phyloP scores from a whole-genome alignment of 176 grass and related monocot species.

The Hordeum vulgare region DNA sequence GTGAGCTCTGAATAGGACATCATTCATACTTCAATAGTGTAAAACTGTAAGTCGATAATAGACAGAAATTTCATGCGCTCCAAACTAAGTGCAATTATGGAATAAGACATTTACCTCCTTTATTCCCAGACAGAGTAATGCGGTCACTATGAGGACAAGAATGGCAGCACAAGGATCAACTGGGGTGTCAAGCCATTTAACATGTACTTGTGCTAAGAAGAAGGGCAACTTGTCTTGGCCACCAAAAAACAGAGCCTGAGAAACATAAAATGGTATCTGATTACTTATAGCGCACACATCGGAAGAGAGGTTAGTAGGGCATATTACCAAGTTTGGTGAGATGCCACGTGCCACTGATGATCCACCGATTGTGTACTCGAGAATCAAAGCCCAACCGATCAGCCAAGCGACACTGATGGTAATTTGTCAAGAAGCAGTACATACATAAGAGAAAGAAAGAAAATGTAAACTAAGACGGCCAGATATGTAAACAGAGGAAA shows the following conservation, averaged over 20 bases:
- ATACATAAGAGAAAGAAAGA: background rate
- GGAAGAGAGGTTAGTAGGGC: background rate
- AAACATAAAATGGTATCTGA: background rate
- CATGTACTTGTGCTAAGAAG: constrained; percentile 54
- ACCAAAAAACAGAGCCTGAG: constrained; percentile 84
- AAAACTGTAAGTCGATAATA: background rate
- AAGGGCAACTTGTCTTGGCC: constrained; percentile 69
- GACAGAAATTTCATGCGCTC: background rate
- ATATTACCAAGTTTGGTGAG: constrained; percentile 78
- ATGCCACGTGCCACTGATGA: constrained; percentile 90
- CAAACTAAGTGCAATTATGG: background rate
- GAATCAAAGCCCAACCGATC: constrained; percentile 88
- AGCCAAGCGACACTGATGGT: constrained; percentile 72
- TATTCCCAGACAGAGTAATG: constrained; percentile 77
- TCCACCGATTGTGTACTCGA: constrained; percentile 86
- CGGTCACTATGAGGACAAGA: constrained; percentile 80
- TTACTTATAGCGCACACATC: background rate
- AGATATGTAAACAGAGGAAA: background rate
- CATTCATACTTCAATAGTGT: background rate
- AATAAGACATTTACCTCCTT: constrained; percentile 61
- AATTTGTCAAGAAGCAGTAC: constrained; percentile 20
- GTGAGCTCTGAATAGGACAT: constrained; percentile 55
- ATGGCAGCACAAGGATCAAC: constrained; percentile 91
- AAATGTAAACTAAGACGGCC: background rate
- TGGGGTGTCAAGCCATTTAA: constrained; percentile 55